Evolutionary conservation across 352 stramenopile species (phyloP), one percentile per base, ranked within the genome.

Genomic region (Phytophthora sp.): DNA sequence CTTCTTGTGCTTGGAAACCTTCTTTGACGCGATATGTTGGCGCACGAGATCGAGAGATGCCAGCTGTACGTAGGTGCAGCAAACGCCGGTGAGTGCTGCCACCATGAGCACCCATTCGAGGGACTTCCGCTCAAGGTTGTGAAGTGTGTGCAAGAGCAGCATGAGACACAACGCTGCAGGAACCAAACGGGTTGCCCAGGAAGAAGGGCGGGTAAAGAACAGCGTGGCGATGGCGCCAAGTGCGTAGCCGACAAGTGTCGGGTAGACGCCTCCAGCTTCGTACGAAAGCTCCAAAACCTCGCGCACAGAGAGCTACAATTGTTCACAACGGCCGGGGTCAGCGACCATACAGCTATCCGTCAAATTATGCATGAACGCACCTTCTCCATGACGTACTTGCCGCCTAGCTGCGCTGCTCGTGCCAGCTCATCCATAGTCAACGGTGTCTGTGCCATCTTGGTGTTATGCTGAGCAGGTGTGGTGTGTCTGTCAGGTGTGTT

Each of bases 61-160:
- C 32, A 87, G 54, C 45, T 90, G 82, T 26, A 87, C 65, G 50
- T 81, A 87, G 13, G 80, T 89, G 41, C 80, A 92, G 21, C 65
- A 72, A 12, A 77, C 59, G 30, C 82, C 82, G 3, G 74, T 76
- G 35, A 72, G n/a, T 18, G 41, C 59, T 8, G 78, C 68, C 24
- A 87, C 49, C n/a, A 59, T 59, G 18, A 89, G 57, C 9, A 71
- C 6, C 38, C 71, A 79, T 48, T 84, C 64, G 20, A 71, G 44
- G 17, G 60, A 63, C 27, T 62, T 71, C 21, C 43, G 46, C 15
- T 70, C 54, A 0, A 71, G 48, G 9, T 20, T 28, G 31, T 62
- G 18, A 3, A 72, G 24, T 17, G 58, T 76, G 31, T 75, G 65
- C 15, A 60, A 26, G n/a, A 80, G 66, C 17, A 73, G 34, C 41